Base-by-base conservation (phyloP, 305 asterid genomes). In the Lippia alba region DNA sequence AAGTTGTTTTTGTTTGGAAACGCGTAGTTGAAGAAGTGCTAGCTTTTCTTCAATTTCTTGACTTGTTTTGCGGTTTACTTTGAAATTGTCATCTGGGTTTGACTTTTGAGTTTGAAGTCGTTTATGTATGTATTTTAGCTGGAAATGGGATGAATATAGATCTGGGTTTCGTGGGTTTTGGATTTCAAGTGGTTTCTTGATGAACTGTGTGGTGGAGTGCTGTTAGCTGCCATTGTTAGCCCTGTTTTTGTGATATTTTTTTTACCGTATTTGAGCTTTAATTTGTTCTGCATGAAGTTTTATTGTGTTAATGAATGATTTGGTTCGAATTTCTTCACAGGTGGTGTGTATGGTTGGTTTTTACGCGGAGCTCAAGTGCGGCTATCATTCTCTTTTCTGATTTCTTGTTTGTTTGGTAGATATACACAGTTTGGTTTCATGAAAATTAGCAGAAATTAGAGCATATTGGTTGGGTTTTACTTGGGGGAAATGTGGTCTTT, bases 401-500 rank as follows among this genome's bases (percentile, higher is more conserved):
- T 68, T 41, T 39, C 6, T 16, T 44, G 49, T 44, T 11, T 44
- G 49, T 8, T 44, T 44, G 49, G 49, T 14, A 11, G 49, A 44
- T 44, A 44, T 1, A 8, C 7, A 44, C 14, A 8, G 49, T 44
- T 39, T 39, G 2, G 45, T 39, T 24, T 5, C 45, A 39, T 39
- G 45, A 39, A 39, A 49, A 16, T n/a, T 58, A 34, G 66, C 57
- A 58, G 69, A 61, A 14, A 11, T n/a, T 18, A 20, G 67, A 36
- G 6, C 45, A 11, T 59, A 57, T 57, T 59, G 58, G 53, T 45
- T 4, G 19, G 41, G 46, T 40, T 63, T 9, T 64, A 36, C 44
- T 54, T 54, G 12, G 6, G n/a, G 68, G 33, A 81, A 69, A 90
- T 92, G 97, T 98, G 99, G 48, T 95, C 98, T 20, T 95, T 95